Evolutionary conservation across 495 filamentous ascomycete genomes (phyloP).

Genomic region (Neurospora sp.): DNA sequence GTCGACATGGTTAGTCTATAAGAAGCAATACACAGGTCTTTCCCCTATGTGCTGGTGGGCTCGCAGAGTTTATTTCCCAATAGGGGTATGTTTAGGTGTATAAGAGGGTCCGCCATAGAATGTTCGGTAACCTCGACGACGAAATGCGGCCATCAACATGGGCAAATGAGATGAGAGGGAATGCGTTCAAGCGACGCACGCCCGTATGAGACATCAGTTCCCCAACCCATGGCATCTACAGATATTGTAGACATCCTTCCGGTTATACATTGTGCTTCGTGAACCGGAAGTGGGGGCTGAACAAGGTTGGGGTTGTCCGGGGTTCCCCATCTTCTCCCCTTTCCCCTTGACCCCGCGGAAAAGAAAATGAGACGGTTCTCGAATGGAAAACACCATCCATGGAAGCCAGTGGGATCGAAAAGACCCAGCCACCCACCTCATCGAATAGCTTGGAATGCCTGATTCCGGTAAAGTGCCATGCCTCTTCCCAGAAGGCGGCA

Average conservation of each 20-base stretch:
- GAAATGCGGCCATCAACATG: not conserved
- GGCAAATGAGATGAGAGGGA: not conserved
- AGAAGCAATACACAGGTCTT: not conserved
- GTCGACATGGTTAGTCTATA: not conserved
- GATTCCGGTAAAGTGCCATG: slow-evolving; percentile 74
- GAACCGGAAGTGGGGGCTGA: not conserved
- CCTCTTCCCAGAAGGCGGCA: slow-evolving; percentile 70
- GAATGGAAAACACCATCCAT: not conserved
- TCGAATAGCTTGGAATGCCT: slow-evolving; percentile 54
- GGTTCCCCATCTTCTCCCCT: not conserved
- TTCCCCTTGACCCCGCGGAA: not conserved
- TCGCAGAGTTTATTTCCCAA: not conserved
- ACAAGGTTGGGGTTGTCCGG: not conserved
- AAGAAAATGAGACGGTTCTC: not conserved
- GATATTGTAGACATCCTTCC: not conserved
- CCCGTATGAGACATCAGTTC: not conserved
- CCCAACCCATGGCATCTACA: not conserved
- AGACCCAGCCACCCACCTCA: slow-evolving; percentile 33
- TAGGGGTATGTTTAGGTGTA: not conserved
- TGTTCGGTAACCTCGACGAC: not conserved
- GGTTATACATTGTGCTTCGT: slow-evolving; percentile 1
- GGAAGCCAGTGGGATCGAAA: not conserved
- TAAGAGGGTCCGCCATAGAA: not conserved
- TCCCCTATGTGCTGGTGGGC: not conserved
- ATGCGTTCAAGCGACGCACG: not conserved